Evolutionary conservation across 2,329 filamentous ascomycete genomes (phyloP).

Genomic region (Exophiala spinifera): DNA sequence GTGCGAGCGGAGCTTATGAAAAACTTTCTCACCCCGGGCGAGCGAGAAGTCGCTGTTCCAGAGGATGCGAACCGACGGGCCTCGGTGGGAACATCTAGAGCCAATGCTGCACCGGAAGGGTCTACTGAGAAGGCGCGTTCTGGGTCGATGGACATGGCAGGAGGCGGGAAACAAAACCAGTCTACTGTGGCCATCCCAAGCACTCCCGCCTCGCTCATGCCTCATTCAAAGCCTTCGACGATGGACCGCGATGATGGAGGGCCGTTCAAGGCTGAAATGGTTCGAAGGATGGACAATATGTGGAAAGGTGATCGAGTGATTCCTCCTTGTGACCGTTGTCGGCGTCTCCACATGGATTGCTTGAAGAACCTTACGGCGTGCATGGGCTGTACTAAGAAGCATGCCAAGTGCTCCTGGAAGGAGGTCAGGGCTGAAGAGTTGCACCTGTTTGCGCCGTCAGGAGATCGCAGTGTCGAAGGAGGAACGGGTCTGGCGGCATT

Average conservation of each 20-base stretch:
- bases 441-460: conserved; percentile 14
- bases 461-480: conserved; percentile 27
- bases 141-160: conserved; percentile 17
- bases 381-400: conserved; percentile 83
- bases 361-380: conserved; percentile 84
- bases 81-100: conserved; percentile 18
- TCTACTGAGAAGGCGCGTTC: conserved; percentile 19
- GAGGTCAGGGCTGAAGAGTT: conserved; percentile 72
- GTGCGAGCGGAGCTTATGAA: conserved; percentile 60
- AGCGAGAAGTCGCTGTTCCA: conserved; percentile 44
- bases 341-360: conserved; percentile 75
- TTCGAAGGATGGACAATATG: conserved; percentile 71
- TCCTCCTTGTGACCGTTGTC: conserved; percentile 82
- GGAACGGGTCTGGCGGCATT: conserved; percentile 12
- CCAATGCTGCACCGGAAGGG: conserved; percentile 9
- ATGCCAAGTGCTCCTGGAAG: conserved; percentile 84
- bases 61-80: conserved; percentile 25
- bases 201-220: conserved; percentile 53
- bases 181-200: conserved; percentile 53
- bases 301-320: conserved; percentile 69
- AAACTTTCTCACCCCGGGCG: conserved; percentile 60
- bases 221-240: conserved; percentile 45
- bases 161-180: conserved; percentile 28
- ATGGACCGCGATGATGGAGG: conserved; percentile 57
- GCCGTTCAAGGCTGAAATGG: conserved; percentile 63